Base-by-base conservation (phyloP, 2,329 filamentous ascomycete species). In the Graphium sp. region DNA sequence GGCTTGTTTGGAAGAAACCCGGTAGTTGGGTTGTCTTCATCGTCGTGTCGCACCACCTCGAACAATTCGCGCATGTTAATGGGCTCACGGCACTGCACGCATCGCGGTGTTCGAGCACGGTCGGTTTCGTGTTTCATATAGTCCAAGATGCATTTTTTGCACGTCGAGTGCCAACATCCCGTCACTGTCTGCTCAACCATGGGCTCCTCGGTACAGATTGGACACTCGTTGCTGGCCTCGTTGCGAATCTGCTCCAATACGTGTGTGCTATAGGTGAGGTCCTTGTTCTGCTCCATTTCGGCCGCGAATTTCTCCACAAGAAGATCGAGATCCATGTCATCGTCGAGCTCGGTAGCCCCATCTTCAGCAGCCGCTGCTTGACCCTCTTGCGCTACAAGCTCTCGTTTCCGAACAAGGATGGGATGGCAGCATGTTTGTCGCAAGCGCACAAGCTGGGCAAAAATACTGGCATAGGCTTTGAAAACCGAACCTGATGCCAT, bases 91-190 rank as follows among this genome's bases (percentile, higher is more conserved):
- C 89, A 98, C 38, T 79, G 87, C 56, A 93, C 92, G 51, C 89
- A 98, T 7, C 76, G 70, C 2, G 89, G 78, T 0, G 77, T 50
- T 28, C 81, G 67, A 24, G 74, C 73, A 33, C 77, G 82, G 39
- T 82, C 74, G 5, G 65, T 76, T 47, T 93, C 79, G 43, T 93
- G 84, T 36, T 79, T 73, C 43, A 98, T 91, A 41, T 83, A 93
- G 40, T 83, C 74, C 2, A 91, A 57, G n/a, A 95, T 56, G 42
- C 89, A 98, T 36, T 81, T 77, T 52, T 89, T 93, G 57, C 89
- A 98, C 1, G 89, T 85, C 19, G 82, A 92, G 50, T 98, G 89
- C 84, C 89, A 98, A 52, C 89, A 98, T 1, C 83, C 82, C 1
- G 89, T 95, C 2, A 98, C 89, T 1, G 80, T 78, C 45, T 92